These are phyloP conservation scores for Colletotrichum sp. DNA, from an alignment of 2,329 filamentous ascomycete species.

Conservation along the genomic window DNA sequence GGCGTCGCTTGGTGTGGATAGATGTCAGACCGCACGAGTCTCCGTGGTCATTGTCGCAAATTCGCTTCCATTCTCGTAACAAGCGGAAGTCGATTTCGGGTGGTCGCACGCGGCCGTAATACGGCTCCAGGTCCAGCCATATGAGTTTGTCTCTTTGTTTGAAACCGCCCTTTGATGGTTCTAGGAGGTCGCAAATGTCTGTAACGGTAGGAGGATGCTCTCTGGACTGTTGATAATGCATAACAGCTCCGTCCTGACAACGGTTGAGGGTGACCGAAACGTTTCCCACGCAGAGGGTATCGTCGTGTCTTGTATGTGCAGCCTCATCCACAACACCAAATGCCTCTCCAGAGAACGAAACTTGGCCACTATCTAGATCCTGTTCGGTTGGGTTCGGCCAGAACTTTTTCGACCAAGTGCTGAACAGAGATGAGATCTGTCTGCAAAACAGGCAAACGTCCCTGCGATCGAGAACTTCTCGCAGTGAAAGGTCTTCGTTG, in stretches of 20 bases:
- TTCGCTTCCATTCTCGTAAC: neutral
- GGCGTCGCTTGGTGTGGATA: neutral
- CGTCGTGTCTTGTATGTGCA: neutral
- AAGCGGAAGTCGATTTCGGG: neutral
- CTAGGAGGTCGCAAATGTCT: neutral
- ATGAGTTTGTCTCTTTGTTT: fast-evolving
- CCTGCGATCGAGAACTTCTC: neutral
- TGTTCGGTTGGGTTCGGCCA: neutral
- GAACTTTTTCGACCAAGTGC: neutral
- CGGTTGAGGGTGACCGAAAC: neutral
- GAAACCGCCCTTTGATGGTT: fast-evolving
- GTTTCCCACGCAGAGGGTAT: neutral
- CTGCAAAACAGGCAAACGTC: neutral
- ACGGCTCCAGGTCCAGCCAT: neutral
- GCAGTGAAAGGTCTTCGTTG: neutral
- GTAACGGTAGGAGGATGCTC: neutral
- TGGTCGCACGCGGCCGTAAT: neutral
- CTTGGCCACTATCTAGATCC: neutral
- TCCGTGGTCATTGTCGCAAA: neutral
- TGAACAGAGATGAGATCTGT: neutral
- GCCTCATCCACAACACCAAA: neutral
- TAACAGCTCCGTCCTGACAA: neutral
- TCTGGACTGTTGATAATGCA: neutral
- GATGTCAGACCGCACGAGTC: neutral
- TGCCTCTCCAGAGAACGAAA: neutral